A percentile compares a stretch with the other conserved stretches of the same genome.
phyloP scores from a whole-genome alignment of 2,329 filamentous ascomycete species.

The Ophiostoma sp. region DNA sequence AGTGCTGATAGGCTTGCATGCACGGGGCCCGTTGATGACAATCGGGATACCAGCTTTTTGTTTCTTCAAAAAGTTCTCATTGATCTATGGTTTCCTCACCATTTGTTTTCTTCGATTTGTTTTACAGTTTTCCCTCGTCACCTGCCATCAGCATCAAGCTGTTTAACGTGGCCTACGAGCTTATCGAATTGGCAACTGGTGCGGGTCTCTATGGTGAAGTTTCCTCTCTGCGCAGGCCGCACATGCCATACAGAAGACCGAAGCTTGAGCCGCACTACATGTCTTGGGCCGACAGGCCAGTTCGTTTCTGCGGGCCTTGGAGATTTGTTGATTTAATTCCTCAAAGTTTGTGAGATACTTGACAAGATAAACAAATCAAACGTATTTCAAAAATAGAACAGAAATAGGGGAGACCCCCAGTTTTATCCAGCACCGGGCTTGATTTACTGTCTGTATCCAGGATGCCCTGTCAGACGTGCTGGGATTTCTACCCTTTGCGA shows the following conservation, averaged over 20 bases:
- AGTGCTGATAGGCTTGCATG: slow-evolving; percentile 17
- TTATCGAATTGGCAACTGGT: too few species aligned
- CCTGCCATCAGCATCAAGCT: too few species aligned
- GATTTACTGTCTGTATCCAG: background rate
- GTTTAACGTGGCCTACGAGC: too few species aligned
- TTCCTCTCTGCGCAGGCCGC: too few species aligned
- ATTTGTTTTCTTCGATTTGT: background rate
- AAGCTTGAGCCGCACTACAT: too few species aligned
- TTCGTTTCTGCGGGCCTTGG: background rate
- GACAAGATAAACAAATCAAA: too few species aligned
- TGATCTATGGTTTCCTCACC: too few species aligned
- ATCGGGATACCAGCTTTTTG: too few species aligned
- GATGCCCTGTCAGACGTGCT: background rate
- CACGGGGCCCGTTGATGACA: background rate
- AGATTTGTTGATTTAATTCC: background rate
- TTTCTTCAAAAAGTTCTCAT: too few species aligned
- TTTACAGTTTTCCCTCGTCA: background rate
- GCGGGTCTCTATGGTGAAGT: too few species aligned
- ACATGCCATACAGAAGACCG: too few species aligned
- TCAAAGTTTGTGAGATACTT: too few species aligned
- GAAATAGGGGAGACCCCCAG: background rate
- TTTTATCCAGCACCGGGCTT: background rate
- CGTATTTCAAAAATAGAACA: background rate
- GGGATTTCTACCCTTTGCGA: background rate
- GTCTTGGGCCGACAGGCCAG: background rate